Percentiles rank a stretch among this genome's conserved stretches.
Evolutionary conservation across 2,329 filamentous ascomycete genomes (phyloP).

Genomic region (Byssoonygena ceratinophila): DNA sequence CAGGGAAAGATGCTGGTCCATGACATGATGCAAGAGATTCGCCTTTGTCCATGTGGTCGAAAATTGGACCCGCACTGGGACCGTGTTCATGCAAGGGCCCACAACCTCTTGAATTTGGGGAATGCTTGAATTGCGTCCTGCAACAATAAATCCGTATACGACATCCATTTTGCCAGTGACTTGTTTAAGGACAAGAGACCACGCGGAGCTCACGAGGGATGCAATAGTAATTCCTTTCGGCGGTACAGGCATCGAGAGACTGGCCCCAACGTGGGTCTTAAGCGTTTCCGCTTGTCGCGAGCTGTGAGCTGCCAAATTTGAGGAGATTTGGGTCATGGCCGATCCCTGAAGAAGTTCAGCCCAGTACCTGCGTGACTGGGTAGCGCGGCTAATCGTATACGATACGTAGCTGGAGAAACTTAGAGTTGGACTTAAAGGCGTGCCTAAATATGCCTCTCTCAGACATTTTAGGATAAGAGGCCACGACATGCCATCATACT

Average conservation of each 20-base stretch:
- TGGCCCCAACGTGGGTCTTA: neutral
- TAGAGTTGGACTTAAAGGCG: neutral
- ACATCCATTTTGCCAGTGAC: conserved; percentile 42
- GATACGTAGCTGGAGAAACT: conserved; percentile 3
- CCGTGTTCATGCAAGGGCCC: conserved; percentile 54
- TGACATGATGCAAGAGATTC: conserved; percentile 40
- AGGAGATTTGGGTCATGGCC: neutral
- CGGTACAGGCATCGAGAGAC: conserved; percentile 39
- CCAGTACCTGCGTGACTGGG: conserved; percentile 10
- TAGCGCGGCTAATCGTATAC: conserved; percentile 1
- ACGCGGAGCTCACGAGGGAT: conserved; percentile 50
- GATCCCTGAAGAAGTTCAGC: conserved; percentile 6
- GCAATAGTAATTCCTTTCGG: conserved; percentile 46
- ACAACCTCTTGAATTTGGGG: conserved; percentile 43
- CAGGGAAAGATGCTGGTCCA: conserved; percentile 43
- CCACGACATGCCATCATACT: conserved; percentile 54
- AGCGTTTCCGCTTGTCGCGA: neutral
- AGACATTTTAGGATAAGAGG: conserved; percentile 27
- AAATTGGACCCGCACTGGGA: conserved; percentile 49
- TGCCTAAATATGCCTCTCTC: neutral
- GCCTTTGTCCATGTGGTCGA: conserved; percentile 34
- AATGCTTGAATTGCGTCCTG: conserved; percentile 48
- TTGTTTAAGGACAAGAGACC: conserved; percentile 48
- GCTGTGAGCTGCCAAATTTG: neutral
- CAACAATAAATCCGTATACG: conserved; percentile 51